A percentile compares a stretch with the other conserved stretches of the same genome.
Evolutionary conservation across 2,329 filamentous ascomycete genomes (phyloP).

Genomic region (Colletotrichum plurivorum): DNA sequence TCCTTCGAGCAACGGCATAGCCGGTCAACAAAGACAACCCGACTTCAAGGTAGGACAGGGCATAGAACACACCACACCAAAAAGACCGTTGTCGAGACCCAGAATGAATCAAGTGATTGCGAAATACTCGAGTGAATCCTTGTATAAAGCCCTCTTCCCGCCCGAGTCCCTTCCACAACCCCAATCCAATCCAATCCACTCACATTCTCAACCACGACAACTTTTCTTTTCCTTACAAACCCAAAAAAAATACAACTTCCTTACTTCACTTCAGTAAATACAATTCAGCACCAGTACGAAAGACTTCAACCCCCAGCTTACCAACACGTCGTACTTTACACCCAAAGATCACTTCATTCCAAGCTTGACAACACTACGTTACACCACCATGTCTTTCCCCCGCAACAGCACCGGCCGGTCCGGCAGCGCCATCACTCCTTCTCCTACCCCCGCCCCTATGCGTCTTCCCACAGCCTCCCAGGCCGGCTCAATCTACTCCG

Average conservation of each 20-base stretch:
- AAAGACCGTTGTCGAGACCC: background rate
- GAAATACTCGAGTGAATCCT: background rate
- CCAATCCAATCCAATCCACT: conserved; percentile 2
- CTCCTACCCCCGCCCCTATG: background rate
- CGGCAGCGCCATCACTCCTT: background rate
- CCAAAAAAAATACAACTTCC: too few species aligned
- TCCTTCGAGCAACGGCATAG: too few species aligned
- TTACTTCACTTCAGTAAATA: background rate
- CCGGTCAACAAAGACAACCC: too few species aligned
- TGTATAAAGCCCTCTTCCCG: background rate
- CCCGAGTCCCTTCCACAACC: background rate
- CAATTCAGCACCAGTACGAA: background rate
- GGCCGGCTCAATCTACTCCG: background rate
- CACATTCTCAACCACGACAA: background rate
- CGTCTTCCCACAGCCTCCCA: background rate
- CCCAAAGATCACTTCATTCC: background rate
- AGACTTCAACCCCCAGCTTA: background rate
- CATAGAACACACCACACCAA: background rate
- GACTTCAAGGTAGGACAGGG: too few species aligned
- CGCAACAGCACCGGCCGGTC: background rate
- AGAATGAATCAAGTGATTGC: background rate
- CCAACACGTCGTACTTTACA: too few species aligned
- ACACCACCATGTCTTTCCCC: background rate
- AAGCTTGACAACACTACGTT: too few species aligned
- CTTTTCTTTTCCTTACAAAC: too few species aligned